Evolutionary conservation across 1,284 basidiomycete species (phyloP), one percentile per base, ranked within the genome.

Genomic region (Amylostereum areolatum): DNA sequence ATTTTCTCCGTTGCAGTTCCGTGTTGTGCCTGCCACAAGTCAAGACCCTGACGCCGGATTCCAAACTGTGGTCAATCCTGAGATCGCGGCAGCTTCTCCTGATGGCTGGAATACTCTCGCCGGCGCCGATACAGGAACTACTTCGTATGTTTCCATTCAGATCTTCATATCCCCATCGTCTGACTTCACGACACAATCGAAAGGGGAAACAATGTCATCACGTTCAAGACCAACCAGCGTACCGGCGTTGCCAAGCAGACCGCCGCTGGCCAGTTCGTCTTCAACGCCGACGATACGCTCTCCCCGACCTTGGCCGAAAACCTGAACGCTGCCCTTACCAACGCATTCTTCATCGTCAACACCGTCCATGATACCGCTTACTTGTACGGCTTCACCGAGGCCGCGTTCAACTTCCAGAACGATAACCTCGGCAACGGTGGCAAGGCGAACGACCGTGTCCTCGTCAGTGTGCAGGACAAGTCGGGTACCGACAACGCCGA

Each of bases 291-390:
- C 53, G 42, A 62, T 18, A 52, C 40, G 5, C 46, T 35, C 2
- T 53, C 59, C 8, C 67, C 67, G 12, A 64, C 59, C 11, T 55
- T 57, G 9, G 53, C 58, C 11, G 60, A 66, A 12, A 67, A 81
- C 59, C 51, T 77, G 25, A 63, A 78, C 50, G 74, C 75, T 18
- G 18, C 18, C 18, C 18, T 18, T 18, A 18, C 18, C 18, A 79
- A 80, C 57, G 68, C 71, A 0, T 80, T 81, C 61, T 80, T 78
- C 57, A 48, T 75, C 40, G 66, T 70, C 47, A 80, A 80, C 61
- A 60, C 64, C 9, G 59, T 78, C 28, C 77, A 81, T 55, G 77
- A 79, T 57, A 62, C 75, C 35, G 62, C 67, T 34, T 80, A 79
- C 61, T 65, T 62, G 56, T 64, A 62, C 46, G 62, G 62, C n/a